Conservation (phyloP, 2,329 filamentous ascomycete species). For the Ploettnerulaceae sp. region DNA sequence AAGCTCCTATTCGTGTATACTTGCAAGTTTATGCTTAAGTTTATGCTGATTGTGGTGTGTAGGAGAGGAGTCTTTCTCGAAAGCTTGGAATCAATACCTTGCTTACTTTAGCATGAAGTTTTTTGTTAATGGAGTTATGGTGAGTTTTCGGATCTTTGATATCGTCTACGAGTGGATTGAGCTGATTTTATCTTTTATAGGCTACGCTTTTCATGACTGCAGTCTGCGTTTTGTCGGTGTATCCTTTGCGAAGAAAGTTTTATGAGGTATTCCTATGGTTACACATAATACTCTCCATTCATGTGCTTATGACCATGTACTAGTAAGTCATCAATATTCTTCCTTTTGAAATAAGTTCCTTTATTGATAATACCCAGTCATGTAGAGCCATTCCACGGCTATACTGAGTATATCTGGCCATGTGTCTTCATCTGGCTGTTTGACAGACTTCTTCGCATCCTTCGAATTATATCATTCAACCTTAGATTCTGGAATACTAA, state of each 20-base stretch:
- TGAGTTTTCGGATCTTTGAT: background rate
- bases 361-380: background rate
- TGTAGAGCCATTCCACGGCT: background rate
- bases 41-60: background rate
- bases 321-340: background rate
- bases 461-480: slow-evolving; percentile 1
- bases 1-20: background rate
- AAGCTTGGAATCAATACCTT: slow-evolving; percentile 1
- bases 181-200: background rate
- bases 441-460: background rate
- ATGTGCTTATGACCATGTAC: background rate
- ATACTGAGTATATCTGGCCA: background rate
- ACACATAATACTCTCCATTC: background rate
- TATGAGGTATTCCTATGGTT: slow-evolving; percentile 2
- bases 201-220: background rate
- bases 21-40: background rate
- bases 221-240: background rate
- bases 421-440: background rate
- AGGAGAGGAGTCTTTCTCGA: background rate
- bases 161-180: too few relatives aligned
- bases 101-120: background rate
- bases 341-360: background rate
- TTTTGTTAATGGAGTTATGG: background rate
- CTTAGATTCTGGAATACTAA: background rate
- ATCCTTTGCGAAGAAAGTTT: background rate